phyloP scores from a whole-genome alignment of 306 rosid genomes.

The Citrullus amarus region DNA sequence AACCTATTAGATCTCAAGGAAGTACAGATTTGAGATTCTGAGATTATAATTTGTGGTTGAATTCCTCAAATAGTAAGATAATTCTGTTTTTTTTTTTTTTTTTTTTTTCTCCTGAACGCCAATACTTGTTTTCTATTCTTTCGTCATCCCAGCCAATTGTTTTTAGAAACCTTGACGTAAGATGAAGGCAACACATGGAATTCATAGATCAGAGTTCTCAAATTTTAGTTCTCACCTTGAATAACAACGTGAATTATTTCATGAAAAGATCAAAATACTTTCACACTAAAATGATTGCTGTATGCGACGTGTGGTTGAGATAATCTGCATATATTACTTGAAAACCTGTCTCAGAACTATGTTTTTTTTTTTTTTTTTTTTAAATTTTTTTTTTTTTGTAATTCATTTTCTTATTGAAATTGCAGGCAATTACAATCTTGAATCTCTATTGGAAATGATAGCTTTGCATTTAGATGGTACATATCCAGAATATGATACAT shows the following conservation, averaged over 20 bases:
- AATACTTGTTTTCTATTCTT: background rate
- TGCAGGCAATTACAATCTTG: conserved; percentile 53
- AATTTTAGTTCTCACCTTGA: background rate
- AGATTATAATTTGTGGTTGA: background rate
- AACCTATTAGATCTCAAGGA: background rate
- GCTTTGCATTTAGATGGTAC: conserved; percentile 71
- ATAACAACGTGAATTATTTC: background rate
- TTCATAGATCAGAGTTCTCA: background rate
- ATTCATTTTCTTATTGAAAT: background rate
- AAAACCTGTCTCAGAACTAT: background rate
- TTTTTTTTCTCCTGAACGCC: background rate
- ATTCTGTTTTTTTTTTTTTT: background rate
- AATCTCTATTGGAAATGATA: conserved; percentile 60
- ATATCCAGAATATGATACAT: conserved; percentile 33
- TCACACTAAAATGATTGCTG: background rate
- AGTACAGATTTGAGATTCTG: background rate
- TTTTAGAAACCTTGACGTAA: background rate
- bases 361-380: background rate
- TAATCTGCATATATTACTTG: background rate
- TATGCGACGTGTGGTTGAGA: background rate
- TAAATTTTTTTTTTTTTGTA: background rate
- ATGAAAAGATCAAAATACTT: background rate
- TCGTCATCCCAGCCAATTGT: background rate
- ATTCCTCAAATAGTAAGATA: background rate
- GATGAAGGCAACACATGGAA: background rate